phyloP scores from a whole-genome alignment of 805 yeast species.

The Candida chilensis region DNA sequence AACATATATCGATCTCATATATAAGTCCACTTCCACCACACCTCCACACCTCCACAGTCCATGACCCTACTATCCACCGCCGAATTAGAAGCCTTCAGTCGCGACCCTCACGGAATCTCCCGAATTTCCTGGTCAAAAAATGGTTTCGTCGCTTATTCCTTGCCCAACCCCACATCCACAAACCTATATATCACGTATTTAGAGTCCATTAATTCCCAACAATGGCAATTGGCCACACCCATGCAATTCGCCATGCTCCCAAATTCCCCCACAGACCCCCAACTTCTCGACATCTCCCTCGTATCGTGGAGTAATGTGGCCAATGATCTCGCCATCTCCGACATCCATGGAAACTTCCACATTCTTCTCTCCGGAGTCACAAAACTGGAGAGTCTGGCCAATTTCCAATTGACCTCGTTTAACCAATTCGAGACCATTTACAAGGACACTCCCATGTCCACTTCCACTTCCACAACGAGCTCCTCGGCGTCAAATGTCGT shows the following conservation, averaged over 20 bases:
- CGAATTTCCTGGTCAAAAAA: conserved; percentile 76
- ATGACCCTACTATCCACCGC: no score
- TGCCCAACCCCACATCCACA: conserved; percentile 19
- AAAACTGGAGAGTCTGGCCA: conserved; percentile 22
- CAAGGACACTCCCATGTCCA: conserved; percentile 27
- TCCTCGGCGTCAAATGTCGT: conserved; percentile 7
- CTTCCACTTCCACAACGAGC: no score
- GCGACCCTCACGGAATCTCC: no score
- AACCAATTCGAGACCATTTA: conserved; percentile 39
- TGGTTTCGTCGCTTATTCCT: conserved; percentile 73
- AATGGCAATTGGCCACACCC: conserved; percentile 71
- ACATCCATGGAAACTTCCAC: conserved; percentile 19
- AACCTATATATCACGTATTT: conserved; percentile 55
- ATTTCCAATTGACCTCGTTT: conserved; percentile 31
- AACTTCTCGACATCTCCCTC: conserved; percentile 13
- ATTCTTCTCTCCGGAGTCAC: conserved; percentile 9
- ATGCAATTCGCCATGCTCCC: conserved; percentile 15
- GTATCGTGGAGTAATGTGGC: conserved; percentile 27
- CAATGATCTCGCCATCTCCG: conserved; percentile 32
- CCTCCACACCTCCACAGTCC: no score
- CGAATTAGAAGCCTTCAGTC: no score
- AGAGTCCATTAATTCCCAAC: conserved; percentile 64
- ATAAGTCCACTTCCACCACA: no score
- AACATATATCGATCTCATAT: no score
- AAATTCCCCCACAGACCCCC: conserved; percentile 3